Percentiles rank a stretch among this genome's conserved stretches.
Conservation (phyloP, 768 basidiomycete species). For the Peribolospora kevripleyi region DNA sequence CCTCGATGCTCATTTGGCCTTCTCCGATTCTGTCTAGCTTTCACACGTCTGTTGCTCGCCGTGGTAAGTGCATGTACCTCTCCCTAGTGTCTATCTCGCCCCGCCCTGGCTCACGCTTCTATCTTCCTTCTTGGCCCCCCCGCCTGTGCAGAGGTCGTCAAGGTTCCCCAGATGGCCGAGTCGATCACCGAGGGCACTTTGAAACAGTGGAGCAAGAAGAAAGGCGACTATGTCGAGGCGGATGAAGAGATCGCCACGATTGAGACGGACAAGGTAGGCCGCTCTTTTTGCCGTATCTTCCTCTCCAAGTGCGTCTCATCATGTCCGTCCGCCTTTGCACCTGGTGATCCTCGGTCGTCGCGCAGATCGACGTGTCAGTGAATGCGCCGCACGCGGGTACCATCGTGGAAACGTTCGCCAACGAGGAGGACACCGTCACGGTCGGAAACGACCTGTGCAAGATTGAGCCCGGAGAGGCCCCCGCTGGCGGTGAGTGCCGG, state of each 20-base stretch:
- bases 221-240: constrained; percentile 64
- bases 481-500: constrained; percentile 25
- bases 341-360: neutral
- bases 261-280: constrained; percentile 83
- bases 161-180: constrained; percentile 94
- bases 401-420: constrained; percentile 61
- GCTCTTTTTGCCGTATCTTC: neutral
- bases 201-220: constrained; percentile 79
- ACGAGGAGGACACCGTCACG: constrained; percentile 78
- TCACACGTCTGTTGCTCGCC: constrained; percentile 13
- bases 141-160: constrained; percentile 45
- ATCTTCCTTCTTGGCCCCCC: neutral
- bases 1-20: neutral
- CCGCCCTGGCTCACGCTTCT: neutral
- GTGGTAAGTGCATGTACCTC: constrained; percentile 9
- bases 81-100: neutral
- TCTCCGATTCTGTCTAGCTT: neutral
- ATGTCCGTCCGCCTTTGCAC: neutral
- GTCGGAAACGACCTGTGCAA: constrained; percentile 87
- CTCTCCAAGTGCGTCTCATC: neutral
- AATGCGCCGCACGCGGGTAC: constrained; percentile 74
- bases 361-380: constrained; percentile 84
- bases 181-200: constrained; percentile 95
- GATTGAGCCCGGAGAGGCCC: constrained; percentile 53
- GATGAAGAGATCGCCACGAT: constrained; percentile 97